Evolutionary conservation across 2,329 filamentous ascomycete species (phyloP), one percentile per base, ranked within the genome.

Genomic region (Colletotrichum sp.): DNA sequence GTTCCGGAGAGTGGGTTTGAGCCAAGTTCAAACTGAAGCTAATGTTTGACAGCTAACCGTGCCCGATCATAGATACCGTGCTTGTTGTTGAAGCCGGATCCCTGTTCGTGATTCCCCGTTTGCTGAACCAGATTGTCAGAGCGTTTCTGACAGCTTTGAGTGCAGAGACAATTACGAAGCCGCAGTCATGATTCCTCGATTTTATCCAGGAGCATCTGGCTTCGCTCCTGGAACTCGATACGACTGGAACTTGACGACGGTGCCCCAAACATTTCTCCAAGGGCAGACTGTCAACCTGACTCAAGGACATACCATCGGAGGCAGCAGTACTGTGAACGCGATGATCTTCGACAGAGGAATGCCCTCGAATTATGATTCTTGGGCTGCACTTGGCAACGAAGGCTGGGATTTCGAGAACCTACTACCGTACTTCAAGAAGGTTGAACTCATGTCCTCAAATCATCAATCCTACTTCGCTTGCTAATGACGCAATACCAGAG

Each of bases 251-350:
- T 85, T 88, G 77, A 82, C 84, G 7, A 85, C 86, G 0, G 80
- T 81, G 4, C 81, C 85, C 1, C 86, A 88, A 61, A 76, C 81
- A 1, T 77, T 80, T 27, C 82, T 88, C 3, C 83, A 85, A 22
- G 81, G 82, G 5, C 83, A 85, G 6, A 77, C 81, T 3, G 83
- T 88, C 25, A 73, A 80, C 7, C 84, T 87, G 49, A 84, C 83
- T 6, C 83, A 87, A 6, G 87, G 87, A 5, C 86, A 87, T 49
- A 84, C 86, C 1, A 82, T 90, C 0, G 88, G 88, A 16, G 88
- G 88, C 6, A 85, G 84, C 36, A 86, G 83, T 22, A 83, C 86
- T 1, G 74, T 89, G 30, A 89, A 89, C 75, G 86, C 87, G 36
- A 82, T 85, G 83, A 80, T 81, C 15, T 84, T 82, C 69, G 82